phyloP scores from a whole-genome alignment of 306 rosid species.

The Cicer yamashitae region DNA sequence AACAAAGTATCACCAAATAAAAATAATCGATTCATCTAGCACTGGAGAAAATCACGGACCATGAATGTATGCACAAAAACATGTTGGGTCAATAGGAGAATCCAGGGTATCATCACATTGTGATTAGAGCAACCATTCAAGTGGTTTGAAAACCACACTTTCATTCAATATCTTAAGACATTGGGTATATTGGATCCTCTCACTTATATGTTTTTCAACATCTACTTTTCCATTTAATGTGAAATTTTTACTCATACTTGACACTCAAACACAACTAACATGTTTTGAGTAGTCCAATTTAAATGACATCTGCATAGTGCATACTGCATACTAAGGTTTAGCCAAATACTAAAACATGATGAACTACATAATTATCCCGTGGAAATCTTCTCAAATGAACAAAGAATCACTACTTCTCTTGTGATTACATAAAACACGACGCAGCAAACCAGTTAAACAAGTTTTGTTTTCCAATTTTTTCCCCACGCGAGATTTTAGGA shows the following conservation, averaged over 20 bases:
- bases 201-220: too few species aligned
- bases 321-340: neutral
- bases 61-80: neutral
- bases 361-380: neutral
- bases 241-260: too few species aligned
- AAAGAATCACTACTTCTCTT: neutral
- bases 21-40: slow-evolving; percentile 14
- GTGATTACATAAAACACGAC: neutral
- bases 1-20: neutral
- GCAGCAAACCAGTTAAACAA: neutral
- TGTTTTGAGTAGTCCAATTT: neutral
- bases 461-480: neutral
- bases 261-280: neutral
- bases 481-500: neutral
- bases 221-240: too few species aligned
- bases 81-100: too few species aligned
- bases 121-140: too few species aligned
- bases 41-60: neutral
- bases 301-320: neutral
- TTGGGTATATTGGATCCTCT: too few species aligned
- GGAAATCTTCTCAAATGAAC: neutral
- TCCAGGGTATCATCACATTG: too few species aligned
- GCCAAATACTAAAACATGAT: slow-evolving; percentile 8
- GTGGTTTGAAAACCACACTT: too few species aligned
- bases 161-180: too few species aligned